A percentile compares a stretch with the other conserved stretches of the same genome.
Conservation (phyloP, 306 rosid genomes). For the Quercus alba region DNA sequence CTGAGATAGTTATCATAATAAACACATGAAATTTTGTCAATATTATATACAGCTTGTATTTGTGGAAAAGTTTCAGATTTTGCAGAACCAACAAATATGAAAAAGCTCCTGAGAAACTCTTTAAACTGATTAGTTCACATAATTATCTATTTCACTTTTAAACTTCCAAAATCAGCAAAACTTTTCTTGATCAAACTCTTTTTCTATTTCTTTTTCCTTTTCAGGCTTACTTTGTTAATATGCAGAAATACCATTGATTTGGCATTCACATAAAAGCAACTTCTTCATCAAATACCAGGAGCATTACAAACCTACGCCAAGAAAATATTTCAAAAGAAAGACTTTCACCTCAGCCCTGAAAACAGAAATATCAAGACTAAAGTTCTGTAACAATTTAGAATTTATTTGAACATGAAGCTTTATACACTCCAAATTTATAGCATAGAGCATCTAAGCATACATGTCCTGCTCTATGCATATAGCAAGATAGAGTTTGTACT, state of each 20-base stretch:
- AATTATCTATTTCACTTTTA: background rate
- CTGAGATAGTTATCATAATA: background rate
- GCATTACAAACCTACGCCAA: background rate
- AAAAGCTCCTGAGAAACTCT: background rate
- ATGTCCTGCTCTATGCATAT: background rate
- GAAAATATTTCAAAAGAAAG: background rate
- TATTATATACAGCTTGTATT: background rate
- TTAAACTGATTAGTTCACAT: background rate
- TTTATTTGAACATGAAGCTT: background rate
- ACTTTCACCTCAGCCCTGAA: background rate
- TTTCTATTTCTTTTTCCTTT: background rate
- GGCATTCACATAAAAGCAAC: background rate
- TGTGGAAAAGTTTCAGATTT: background rate
- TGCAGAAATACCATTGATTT: background rate
- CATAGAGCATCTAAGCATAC: background rate
- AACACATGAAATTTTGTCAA: background rate
- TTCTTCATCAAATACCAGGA: background rate
- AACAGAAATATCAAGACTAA: background rate
- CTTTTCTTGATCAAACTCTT: background rate
- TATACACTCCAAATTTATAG: background rate
- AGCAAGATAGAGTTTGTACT: background rate
- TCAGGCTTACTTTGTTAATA: background rate
- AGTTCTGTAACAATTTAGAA: background rate
- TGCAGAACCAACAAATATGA: conserved; percentile 7
- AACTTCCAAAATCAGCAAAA: background rate